Evolutionary conservation across 495 filamentous ascomycete genomes (phyloP), one percentile per base, ranked within the genome.

Genomic region (Penicillium chermesinum): DNA sequence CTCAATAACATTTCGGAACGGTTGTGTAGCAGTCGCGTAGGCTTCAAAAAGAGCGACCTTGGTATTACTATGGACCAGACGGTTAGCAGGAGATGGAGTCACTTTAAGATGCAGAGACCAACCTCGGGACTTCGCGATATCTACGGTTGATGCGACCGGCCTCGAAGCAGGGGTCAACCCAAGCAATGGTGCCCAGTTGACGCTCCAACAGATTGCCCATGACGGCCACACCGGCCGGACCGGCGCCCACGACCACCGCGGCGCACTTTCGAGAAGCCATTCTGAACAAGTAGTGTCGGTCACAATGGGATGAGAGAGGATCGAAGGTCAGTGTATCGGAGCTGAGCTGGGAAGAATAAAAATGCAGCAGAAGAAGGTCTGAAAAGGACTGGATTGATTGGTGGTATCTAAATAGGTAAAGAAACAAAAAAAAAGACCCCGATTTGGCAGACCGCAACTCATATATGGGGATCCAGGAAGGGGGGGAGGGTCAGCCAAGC

Each of bases 121-220:
- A 77, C 75, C 72, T 76, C 6, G 77, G 79, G 32, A 81, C 79
- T 50, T 79, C 76, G 49, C 77, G 71, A 52, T 82, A 81, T 55
- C 71, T 74, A 39, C 66, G 59, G 45, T 79, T 59, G 16, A 82
- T 65, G 38, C 77, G 66, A 7, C 79, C 79, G 12, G 65, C 73
- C 39, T 74, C 65, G 41, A 81, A 78, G 4, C 56, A 58, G 44
- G 77, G 72, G 48, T 81, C 79, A 43, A 81, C 55, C 79, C 77
- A 81, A 48, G 74, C 64, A 35, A 81, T 72, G 37, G 66, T 65
- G 16, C 61, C 61, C 2, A 73, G 62, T 44, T 73, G 65, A n/a
- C 70, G 70, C 55, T 79, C 77, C 7, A 82, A 66, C 5, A 82
- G 61, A 49, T 79, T 80, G 8, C 77, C 77, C 40, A 81, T 61